These are phyloP conservation scores for Aphanomyces euteiches DNA, from an alignment of 352 stramenopile species.

Conservation along the genomic window DNA sequence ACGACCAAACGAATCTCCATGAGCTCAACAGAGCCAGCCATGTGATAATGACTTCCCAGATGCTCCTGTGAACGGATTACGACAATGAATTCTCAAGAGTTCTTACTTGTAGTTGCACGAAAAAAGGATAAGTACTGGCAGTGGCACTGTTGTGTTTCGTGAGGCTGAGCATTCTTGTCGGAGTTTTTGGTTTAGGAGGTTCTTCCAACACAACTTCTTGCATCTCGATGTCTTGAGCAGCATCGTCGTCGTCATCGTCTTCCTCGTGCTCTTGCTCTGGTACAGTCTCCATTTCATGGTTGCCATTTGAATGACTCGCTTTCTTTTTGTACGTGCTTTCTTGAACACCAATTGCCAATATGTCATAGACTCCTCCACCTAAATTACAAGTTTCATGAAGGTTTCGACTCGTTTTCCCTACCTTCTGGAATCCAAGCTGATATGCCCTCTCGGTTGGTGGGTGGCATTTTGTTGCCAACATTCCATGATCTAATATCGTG, in stretches of 20 bases:
- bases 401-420: neutral
- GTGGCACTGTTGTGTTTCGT: neutral
- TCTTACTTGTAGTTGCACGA: constrained; percentile 15
- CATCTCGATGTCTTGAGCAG: constrained; percentile 26
- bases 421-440: constrained; percentile 61
- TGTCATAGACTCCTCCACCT: constrained; percentile 73
- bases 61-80: constrained; percentile 37
- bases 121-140: constrained; percentile 15
- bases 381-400: constrained; percentile 23
- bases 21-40: constrained; percentile 68
- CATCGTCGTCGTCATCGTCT: constrained; percentile 37
- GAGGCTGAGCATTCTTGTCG: constrained; percentile 46
- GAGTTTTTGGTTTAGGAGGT: constrained; percentile 31
- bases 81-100: neutral
- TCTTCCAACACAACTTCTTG: constrained; percentile 9
- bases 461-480: constrained; percentile 78
- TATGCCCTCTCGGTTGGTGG: constrained; percentile 49
- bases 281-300: constrained; percentile 36
- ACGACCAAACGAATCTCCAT: constrained; percentile 81
- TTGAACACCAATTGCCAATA: constrained; percentile 78
- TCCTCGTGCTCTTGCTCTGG: constrained; percentile 36
- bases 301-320: neutral
- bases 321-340: constrained; percentile 63
- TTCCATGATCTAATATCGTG: constrained; percentile 53
- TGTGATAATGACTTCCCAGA: constrained; percentile 51